Conservation (phyloP, 139 green algal species). For the Trebouxia sp. region DNA sequence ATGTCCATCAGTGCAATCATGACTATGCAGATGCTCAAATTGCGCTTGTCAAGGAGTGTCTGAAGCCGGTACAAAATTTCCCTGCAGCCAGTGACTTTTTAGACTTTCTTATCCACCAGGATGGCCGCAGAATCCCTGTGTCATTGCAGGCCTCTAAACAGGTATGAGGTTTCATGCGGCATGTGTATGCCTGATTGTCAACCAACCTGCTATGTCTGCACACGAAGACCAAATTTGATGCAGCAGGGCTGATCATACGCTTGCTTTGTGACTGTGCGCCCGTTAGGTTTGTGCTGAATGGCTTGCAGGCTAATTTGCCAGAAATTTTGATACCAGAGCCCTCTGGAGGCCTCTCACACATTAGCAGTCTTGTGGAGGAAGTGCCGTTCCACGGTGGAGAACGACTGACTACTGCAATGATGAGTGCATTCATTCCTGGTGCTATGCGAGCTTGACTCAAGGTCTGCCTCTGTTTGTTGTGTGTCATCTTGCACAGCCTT, state of each 20-base stretch:
- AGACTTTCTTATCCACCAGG: not conserved
- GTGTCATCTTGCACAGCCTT: no score
- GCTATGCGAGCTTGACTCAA: no score
- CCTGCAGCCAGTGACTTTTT: slow-evolving; percentile 8
- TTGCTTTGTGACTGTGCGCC: not conserved
- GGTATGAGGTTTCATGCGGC: no score
- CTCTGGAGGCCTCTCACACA: not conserved
- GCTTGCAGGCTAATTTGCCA: slow-evolving; percentile 16
- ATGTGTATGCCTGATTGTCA: not conserved
- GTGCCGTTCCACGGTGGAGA: slow-evolving; percentile 16
- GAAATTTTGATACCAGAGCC: slow-evolving; percentile 7
- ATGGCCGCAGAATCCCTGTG: not conserved
- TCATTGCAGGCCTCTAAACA: slow-evolving; percentile 8
- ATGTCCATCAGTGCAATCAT: no score
- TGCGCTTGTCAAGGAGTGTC: not conserved
- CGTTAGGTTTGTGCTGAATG: not conserved
- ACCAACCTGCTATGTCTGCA: not conserved
- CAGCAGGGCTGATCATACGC: not conserved
- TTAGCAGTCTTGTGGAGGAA: slow-evolving; percentile 8
- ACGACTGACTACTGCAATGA: not conserved
- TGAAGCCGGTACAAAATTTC: not conserved
- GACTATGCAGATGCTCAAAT: not conserved
- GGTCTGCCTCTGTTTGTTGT: no score
- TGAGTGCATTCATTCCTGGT: slow-evolving; percentile 9
- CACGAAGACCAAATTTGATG: not conserved